Evolutionary conservation across 129 eudicot species (phyloP), one percentile per base, ranked within the genome.

Genomic region (Tagetes patula): DNA sequence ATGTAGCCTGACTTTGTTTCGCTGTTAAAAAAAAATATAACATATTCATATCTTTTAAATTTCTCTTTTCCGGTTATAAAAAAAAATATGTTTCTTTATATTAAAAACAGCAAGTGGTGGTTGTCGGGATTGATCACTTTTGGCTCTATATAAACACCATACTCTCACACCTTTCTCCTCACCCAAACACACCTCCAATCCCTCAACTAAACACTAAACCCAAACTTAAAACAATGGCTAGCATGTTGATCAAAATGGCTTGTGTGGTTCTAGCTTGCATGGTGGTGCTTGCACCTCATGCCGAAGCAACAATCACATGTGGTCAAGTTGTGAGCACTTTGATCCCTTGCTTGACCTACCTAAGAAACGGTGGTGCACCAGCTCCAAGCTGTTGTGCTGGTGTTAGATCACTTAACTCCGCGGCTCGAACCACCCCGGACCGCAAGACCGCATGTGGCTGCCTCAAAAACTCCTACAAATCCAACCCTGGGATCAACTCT

Each of bases 261-360:
- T 81, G 84, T 75, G 71, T 73, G 43, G 46, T 80, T 8, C 39
- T 84, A 8, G 58, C 72, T 38, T 71, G 74, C 82, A 82, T 82
- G 82, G 72, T 85, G 75, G 80, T 81, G 66, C 65, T 69, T 3
- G 82, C 82, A 52, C 78, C 89, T 36, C 66, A 62, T 49, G 77
- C 65, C 31, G 84, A 79, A 32, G 86, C 87, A 27, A 70, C 83
- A 45, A 36, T 77, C 14, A 55, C 66, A 8, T 78, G 82, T 14
- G 81, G 86, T 12, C 64, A 27, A 56, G 86, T 77, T 30, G 10
- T 52, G 0, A 0, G 13, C 53, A 30, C 2, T 65, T 42, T 83
- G 75, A 0, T 30, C 1, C 74, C 82, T 32, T 86, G 87, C 83
- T 37, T 83, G 3, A 10, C 3, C 4, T 61, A 77, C 73, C 80